Conservation (phyloP, 306 rosid genomes). For the Rosa persica region DNA sequence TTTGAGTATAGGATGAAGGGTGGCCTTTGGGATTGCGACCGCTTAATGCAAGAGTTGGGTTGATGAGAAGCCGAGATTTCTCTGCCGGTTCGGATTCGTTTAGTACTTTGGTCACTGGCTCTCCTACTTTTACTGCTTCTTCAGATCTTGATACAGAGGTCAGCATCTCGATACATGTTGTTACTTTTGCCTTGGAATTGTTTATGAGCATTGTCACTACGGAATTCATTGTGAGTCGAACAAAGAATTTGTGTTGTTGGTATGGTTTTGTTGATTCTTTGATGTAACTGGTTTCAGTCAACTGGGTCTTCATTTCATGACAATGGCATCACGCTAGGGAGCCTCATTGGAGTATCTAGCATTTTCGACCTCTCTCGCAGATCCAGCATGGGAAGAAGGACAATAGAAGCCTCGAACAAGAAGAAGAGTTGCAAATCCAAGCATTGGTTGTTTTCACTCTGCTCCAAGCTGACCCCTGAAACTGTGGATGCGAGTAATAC, state of each 20-base stretch:
- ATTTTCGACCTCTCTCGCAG: constrained; percentile 53
- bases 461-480: constrained; percentile 61
- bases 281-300: constrained; percentile 1
- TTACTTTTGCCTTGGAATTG: neutral
- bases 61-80: constrained; percentile 47
- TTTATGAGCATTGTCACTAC: constrained; percentile 6
- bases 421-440: constrained; percentile 47
- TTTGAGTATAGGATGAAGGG: constrained; percentile 63
- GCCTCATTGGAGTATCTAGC: constrained; percentile 58
- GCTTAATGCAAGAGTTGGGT: constrained; percentile 60
- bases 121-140: constrained; percentile 49
- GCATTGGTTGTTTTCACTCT: constrained; percentile 60
- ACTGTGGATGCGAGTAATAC: constrained; percentile 41
- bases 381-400: constrained; percentile 47
- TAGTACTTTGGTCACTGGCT: constrained; percentile 60
- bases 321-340: constrained; percentile 63
- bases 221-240: neutral
- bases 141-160: constrained; percentile 73
- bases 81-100: constrained; percentile 63
- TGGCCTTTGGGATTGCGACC: constrained; percentile 86
- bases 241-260: constrained; percentile 12
- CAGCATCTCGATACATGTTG: neutral
- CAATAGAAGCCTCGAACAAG: constrained; percentile 37
- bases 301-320: constrained; percentile 58
- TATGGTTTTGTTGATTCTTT: neutral